These are phyloP conservation scores for Exophiala oligosperma DNA, from an alignment of 2,329 filamentous ascomycete species.

Conservation along the genomic window DNA sequence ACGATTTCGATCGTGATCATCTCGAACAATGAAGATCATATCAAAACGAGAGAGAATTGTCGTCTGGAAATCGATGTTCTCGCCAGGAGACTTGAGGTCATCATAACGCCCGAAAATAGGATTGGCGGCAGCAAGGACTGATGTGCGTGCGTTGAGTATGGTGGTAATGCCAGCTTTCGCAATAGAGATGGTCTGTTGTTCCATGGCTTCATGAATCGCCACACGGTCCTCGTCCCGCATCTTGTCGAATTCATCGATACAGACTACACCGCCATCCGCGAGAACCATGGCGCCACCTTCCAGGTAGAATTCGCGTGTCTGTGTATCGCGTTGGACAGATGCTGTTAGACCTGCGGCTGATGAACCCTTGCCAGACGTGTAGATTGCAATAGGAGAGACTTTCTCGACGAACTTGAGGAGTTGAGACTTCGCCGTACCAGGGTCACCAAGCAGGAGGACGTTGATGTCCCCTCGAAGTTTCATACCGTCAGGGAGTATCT, in stretches of 20 bases:
- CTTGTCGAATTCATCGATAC: constrained; percentile 99
- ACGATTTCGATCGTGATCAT: constrained; percentile 85
- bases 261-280: constrained; percentile 93
- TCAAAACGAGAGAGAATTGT: constrained; percentile 98
- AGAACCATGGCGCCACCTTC: constrained; percentile 99
- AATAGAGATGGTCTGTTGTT: constrained; percentile 98
- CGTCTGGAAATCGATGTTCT: constrained; percentile 99
- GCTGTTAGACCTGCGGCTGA: constrained; percentile 96
- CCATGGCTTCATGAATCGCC: constrained; percentile 99
- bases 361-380: constrained; percentile 97
- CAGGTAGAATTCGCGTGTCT: constrained; percentile 93
- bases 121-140: constrained; percentile 92
- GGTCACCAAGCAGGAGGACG: constrained; percentile 91
- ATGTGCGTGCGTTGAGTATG: constrained; percentile 93
- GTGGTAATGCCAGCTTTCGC: constrained; percentile 96
- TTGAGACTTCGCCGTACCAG: constrained; percentile 97
- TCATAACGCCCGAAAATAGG: constrained; percentile 98
- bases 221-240: constrained; percentile 98
- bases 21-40: constrained; percentile 98
- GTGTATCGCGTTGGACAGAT: constrained; percentile 89
- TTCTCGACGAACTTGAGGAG: constrained; percentile 97
- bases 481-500: constrained; percentile 97
- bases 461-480: constrained; percentile 97
- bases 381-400: constrained; percentile 93
- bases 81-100: constrained; percentile 93